phyloP scores from a whole-genome alignment of 805 yeast species.

The Lachancea quebecensis region DNA sequence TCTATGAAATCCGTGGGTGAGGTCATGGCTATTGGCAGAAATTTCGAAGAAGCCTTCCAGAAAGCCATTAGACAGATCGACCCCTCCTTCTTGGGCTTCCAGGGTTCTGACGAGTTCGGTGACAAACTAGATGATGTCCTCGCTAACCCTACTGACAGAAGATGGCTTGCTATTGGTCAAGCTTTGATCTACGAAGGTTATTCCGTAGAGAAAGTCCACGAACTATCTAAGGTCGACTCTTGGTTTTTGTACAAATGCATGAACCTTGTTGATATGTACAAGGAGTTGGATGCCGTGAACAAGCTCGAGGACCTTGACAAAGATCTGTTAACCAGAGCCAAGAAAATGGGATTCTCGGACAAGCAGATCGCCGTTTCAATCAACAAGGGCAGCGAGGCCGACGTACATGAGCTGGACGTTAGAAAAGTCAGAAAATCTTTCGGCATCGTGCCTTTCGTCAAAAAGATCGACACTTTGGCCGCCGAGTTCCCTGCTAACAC shows the following conservation, averaged over 20 bases:
- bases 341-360: conserved; percentile 92
- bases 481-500: conserved; percentile 99
- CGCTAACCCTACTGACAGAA: conserved; percentile 86
- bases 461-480: conserved; percentile 94
- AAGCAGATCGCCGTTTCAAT: conserved; percentile 81
- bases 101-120: conserved; percentile 64
- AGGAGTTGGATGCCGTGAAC: conserved; percentile 62
- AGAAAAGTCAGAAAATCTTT: conserved; percentile 73
- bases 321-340: conserved; percentile 70
- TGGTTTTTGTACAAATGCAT: conserved; percentile 92
- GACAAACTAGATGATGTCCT: conserved; percentile 74
- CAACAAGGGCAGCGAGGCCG: conserved; percentile 35
- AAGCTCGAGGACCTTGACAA: conserved; percentile 53
- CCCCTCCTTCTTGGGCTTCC: conserved; percentile 85
- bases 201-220: conserved; percentile 87
- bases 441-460: conserved; percentile 86
- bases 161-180: conserved; percentile 98
- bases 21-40: conserved; percentile 98
- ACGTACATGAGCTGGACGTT: conserved; percentile 61
- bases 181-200: conserved; percentile 89
- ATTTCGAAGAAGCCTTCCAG: conserved; percentile 94
- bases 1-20: conserved; percentile 99
- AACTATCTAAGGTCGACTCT: conserved; percentile 84
- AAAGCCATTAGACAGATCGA: conserved; percentile 96
- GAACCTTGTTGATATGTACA: conserved; percentile 89